These are phyloP conservation scores for Crithidia brevicula DNA, from an alignment of 208 protist genomes.

Conservation along the genomic window DNA sequence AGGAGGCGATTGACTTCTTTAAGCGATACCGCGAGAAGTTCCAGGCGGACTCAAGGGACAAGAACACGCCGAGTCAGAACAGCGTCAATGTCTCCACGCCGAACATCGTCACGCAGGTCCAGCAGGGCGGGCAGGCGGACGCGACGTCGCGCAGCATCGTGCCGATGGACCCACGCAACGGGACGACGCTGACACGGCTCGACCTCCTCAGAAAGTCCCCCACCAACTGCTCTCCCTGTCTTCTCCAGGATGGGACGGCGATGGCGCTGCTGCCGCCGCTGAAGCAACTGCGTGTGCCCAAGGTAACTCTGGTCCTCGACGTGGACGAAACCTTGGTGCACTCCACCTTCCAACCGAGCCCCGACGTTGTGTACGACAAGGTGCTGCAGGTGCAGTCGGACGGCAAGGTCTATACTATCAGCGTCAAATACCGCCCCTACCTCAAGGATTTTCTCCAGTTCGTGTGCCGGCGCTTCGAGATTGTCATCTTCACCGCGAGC, in stretches of 20 bases:
- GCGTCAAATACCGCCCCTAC: constrained; percentile 60
- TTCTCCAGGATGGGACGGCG: constrained; percentile 30
- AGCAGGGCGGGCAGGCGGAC: constrained; percentile 10
- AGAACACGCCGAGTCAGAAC: constrained; percentile 26
- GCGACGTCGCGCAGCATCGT: constrained; percentile 26
- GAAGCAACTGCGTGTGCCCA: constrained; percentile 8
- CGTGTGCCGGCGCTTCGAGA: constrained; percentile 49
- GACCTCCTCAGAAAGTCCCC: constrained; percentile 36
- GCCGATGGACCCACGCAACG: constrained; percentile 42
- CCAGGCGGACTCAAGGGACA: constrained; percentile 7
- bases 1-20: constrained; percentile 38
- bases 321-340: constrained; percentile 66
- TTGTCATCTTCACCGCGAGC: constrained; percentile 75
- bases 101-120: constrained; percentile 36
- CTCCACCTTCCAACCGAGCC: constrained; percentile 42
- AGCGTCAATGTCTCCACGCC: constrained; percentile 27
- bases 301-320: constrained; percentile 56
- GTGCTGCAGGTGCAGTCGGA: constrained; percentile 35
- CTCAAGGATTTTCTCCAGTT: constrained; percentile 60
- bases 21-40: constrained; percentile 32
- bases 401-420: constrained; percentile 34
- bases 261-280: constrained; percentile 38
- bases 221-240: constrained; percentile 35
- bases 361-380: constrained; percentile 45
- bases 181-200: constrained; percentile 36